Conservation (phyloP, 164 flowering plant species). For the Piper longum region DNA sequence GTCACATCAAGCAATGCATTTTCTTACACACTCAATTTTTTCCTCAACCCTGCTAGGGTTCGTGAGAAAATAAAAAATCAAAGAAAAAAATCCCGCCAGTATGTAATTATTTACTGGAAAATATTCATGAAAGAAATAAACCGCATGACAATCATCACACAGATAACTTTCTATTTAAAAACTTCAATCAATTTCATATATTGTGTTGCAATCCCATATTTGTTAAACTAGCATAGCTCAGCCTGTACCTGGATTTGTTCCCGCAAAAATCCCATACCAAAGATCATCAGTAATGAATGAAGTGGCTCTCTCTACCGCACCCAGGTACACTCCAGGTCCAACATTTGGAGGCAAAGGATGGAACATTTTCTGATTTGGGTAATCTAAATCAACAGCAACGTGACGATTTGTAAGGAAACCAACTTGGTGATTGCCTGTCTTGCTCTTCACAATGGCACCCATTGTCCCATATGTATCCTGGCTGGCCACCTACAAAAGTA, state of each 20-base stretch:
- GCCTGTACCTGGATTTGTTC: slow-evolving; percentile 80
- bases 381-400: slow-evolving; percentile 93
- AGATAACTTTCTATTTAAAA: no score
- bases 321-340: slow-evolving; percentile 95
- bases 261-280: slow-evolving; percentile 98
- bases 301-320: slow-evolving; percentile 98
- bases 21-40: no score
- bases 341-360: slow-evolving; percentile 98
- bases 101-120: no score
- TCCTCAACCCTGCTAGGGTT: no score
- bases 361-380: slow-evolving; percentile 97
- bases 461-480: slow-evolving; percentile 96
- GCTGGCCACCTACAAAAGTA: slow-evolving; percentile 68
- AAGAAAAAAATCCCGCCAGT: no score
- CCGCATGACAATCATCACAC: no score
- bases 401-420: slow-evolving; percentile 98
- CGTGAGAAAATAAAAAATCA: no score
- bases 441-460: slow-evolving; percentile 96
- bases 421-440: slow-evolving; percentile 77
- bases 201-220: no score
- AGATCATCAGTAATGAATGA: slow-evolving; percentile 96
- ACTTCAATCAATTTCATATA: no score
- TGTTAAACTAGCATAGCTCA: not conserved
- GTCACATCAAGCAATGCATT: no score
- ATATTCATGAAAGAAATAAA: no score